Base-by-base conservation (phyloP, 2,329 filamentous ascomycete genomes). In the Stenocarpella maydis region DNA sequence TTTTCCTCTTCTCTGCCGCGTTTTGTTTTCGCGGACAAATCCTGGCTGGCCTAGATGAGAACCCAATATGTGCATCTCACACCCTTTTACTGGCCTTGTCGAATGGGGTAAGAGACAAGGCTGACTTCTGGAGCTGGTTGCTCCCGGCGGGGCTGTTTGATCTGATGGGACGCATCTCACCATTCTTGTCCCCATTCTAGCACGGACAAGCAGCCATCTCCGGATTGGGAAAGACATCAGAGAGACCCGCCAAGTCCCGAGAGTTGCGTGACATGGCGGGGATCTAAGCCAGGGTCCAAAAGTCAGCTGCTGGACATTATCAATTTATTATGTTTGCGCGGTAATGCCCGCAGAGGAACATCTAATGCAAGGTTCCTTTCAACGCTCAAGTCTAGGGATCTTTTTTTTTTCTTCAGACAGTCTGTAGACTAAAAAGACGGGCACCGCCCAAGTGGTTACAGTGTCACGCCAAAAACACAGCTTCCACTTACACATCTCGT, bases 281-380 rank as follows among this genome's bases (percentile, higher is more conserved):
- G 58, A 47, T 26, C 28, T 61, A 61, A 61, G 58, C 26, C 58
- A 61, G 26, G 41, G 41, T 17, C 58, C 17, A n/a, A 24, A 24
- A 61, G 41, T 61, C 58, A 61, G 58, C 58, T 61, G 58, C 14
- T 61, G 41, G 41, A 47, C 24, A 61, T 61, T 45, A 47, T 34
- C 31, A 28, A 31, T 61, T 14, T 10, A 37, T 37, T 2, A 12
- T 12, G 9, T 12, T 37, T 37, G 34, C 12, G 34, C 34, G 6
- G 34, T 37, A 37, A 37, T 8, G n/a, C n/a, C n/a, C n/a, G n/a
- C n/a, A n/a, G n/a, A n/a, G n/a, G n/a, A n/a, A n/a, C n/a, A n/a
- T n/a, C n/a, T n/a, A n/a, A n/a, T n/a, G n/a, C n/a, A n/a, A n/a
- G n/a, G n/a, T n/a, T 31, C 7, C 24, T 31, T 31, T 10, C 8